Evolutionary conservation across 495 filamentous ascomycete genomes (phyloP), one percentile per base, ranked within the genome.

Genomic region (Podospora anserina): DNA sequence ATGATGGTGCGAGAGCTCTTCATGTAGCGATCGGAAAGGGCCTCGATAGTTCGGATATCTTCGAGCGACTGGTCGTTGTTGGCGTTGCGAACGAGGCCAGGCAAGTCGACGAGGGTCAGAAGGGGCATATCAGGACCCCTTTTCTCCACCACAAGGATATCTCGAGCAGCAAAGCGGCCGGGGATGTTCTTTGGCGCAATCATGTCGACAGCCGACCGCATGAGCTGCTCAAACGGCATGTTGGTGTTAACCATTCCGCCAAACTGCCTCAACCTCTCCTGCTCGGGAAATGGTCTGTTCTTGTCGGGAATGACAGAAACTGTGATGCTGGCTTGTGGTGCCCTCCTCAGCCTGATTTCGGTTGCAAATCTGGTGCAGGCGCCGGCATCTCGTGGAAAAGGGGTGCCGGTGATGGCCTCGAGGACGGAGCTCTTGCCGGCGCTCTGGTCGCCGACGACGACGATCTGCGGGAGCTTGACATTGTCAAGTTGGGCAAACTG

Each of bases 361-460:
- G 87, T 91, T 3, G 89, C 86, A 67, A 91, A 91, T 0, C 88
- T 82, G 0, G 90, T 92, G 74, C 90, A 92, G 0, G 88, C 72
- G 59, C 83, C 87, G 65, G 86, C 85, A 56, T 89, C 85, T n/a
- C 82, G 73, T 0, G 90, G 88, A 68, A 93, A 92, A 0, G 86
- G 85, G 18, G 92, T 86, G 54, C 87, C 84, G 0, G 89, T 89
- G 60, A 94, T 86, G 0, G 88, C 90, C 77, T 92, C 89, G 0
- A 93, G 83, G 0, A 93, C 88, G 0, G 89, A 92, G 71, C 88
- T 90, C 70, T 92, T 93, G 2, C 91, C 90, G 13, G 86, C 84
- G 0, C 88, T 90, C 69, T 91, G 89, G 72, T 90, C 86, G 0
- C 90, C 90, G 66, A 88, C 88, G n/a, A 92, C 90, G 15, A 92